Conservation (phyloP, 2,329 filamentous ascomycete species). For the Penicillium sp. region DNA sequence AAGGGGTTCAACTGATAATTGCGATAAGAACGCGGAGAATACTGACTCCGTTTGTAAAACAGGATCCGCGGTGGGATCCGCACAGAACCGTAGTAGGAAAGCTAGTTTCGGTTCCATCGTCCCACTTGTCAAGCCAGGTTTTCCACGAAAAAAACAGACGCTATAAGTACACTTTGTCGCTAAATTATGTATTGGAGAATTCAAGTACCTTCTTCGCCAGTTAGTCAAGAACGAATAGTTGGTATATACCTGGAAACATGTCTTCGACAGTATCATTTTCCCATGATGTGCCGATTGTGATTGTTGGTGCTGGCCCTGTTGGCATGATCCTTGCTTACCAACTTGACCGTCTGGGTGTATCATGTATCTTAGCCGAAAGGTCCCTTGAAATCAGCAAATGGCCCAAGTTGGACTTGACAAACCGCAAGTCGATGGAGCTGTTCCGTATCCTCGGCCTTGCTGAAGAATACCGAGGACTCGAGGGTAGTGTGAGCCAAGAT, state of each 20-base stretch:
- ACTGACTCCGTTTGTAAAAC: background rate
- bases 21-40: background rate
- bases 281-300: constrained; percentile 22
- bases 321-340: constrained; percentile 55
- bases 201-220: background rate
- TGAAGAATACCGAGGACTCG: constrained; percentile 26
- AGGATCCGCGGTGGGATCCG: constrained; percentile 1
- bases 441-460: constrained; percentile 34
- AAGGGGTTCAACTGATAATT: background rate
- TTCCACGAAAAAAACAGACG: background rate
- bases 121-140: background rate
- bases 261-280: constrained; percentile 1
- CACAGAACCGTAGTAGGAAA: background rate
- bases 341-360: constrained; percentile 53
- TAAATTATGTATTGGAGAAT: background rate
- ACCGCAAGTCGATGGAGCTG: constrained; percentile 42
- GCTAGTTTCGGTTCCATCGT: background rate
- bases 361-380: constrained; percentile 51
- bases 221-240: background rate
- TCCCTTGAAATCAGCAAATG: constrained; percentile 37
- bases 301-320: constrained; percentile 58
- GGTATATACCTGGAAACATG: background rate
- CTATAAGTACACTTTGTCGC: background rate
- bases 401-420: constrained; percentile 48
- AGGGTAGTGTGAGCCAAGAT: constrained; percentile 7